Evolutionary conservation across 1,284 basidiomycete genomes (phyloP), one percentile per base, ranked within the genome.

Genomic region (Fomes fomentarius): DNA sequence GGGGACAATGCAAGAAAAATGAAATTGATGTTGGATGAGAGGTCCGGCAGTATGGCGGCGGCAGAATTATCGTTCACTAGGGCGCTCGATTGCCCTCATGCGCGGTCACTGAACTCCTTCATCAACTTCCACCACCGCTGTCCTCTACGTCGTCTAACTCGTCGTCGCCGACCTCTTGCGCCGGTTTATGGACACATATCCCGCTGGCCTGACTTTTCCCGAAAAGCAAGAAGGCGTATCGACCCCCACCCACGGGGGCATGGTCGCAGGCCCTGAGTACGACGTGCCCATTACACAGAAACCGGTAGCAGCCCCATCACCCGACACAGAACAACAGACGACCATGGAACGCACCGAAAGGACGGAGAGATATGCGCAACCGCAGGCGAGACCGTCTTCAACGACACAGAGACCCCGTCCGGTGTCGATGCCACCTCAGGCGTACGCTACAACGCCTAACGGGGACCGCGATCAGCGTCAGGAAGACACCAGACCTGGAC

Each of bases 401-500:
- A 56, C 66, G 15, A 56, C 62, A 24, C 74, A 76, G 57, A 76
- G 76, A 61, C 83, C 83, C 51, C 75, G 86, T 42, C 87, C 86
- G 34, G 74, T 85, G 47, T 87, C 86, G 12, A 85, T 89, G 82
- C 86, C 86, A 45, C 84, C 86, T 11, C 82, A 83, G 65, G 55
- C 79, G 19, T 79, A 71, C 67, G 66, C 64, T 54, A 66, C 69
- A 4, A 63, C 74, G 19, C 66, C 63, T 63, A 64, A 58, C 42
- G 66, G 53, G 62, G 70, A 63, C 37, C 61, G 61, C 33, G 61
- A 63, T 54, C 58, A 57, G 47, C 65, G 68, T 61, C 67, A 72
- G 56, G 64, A 66, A 54, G 59, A 63, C 63, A 51, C 61, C 62
- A 66, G 61, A 67, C 61, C 66, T 47, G 60, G 66, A 58, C 59